Conservation (phyloP, 805 yeast species). For the Kodamaea sagamina region DNA sequence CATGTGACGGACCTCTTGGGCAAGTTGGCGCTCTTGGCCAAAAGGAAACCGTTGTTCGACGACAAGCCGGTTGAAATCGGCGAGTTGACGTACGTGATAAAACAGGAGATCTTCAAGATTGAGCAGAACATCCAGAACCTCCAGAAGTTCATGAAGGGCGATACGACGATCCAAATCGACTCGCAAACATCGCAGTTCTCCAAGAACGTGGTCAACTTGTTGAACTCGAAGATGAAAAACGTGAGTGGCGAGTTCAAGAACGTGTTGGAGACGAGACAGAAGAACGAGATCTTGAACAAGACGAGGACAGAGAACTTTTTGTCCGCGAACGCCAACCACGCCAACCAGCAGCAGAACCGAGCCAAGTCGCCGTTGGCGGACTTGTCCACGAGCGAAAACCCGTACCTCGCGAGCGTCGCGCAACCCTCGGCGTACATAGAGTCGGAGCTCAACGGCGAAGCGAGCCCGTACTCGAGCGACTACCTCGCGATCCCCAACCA, state of each 20-base stretch:
- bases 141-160: slow-evolving; percentile 54
- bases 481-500: slow-evolving; percentile 78
- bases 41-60: slow-evolving; percentile 86
- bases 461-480: slow-evolving; percentile 42
- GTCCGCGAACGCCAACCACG: slow-evolving; percentile 45
- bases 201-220: slow-evolving; percentile 80
- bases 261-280: slow-evolving; percentile 86
- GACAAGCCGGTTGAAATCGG: slow-evolving; percentile 94
- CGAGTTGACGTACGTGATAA: slow-evolving; percentile 83
- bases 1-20: slow-evolving; percentile 79
- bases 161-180: slow-evolving; percentile 44
- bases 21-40: slow-evolving; percentile 82
- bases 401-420: slow-evolving; percentile 21
- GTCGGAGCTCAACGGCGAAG: slow-evolving; percentile 23
- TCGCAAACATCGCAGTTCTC: slow-evolving; percentile 73
- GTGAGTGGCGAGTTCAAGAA: slow-evolving; percentile 88
- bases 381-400: slow-evolving; percentile 38
- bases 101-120: slow-evolving; percentile 82
- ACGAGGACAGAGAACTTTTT: slow-evolving; percentile 83
- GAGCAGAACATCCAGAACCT: slow-evolving; percentile 68
- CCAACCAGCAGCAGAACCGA: slow-evolving; percentile 12
- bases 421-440: slow-evolving; percentile 20
- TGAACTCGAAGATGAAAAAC: slow-evolving; percentile 88
- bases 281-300: slow-evolving; percentile 76
- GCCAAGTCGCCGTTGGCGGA: slow-evolving; percentile 10